Percentiles rank a stretch among this genome's conserved stretches.
phyloP scores from a whole-genome alignment of 23 red algal species.

The Pyropia yezoensis region DNA sequence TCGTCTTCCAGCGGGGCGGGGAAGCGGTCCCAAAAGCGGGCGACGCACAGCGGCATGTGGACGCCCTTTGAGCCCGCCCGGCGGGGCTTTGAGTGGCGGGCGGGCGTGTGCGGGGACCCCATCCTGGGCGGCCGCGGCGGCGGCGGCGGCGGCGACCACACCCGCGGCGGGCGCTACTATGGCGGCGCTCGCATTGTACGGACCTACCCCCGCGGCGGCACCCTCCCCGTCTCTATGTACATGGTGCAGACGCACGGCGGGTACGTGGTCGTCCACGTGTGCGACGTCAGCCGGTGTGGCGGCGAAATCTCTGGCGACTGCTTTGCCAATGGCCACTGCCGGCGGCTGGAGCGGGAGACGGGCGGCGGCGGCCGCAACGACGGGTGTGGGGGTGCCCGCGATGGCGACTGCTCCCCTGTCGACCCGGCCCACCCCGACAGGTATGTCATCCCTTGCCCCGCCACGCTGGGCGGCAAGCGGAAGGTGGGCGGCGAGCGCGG shows the following conservation, averaged over 20 bases:
- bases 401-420: constrained; percentile 3
- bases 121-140: neutral
- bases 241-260: constrained; percentile 28
- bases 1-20: neutral
- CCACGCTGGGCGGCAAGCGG: neutral
- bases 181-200: constrained; percentile 4
- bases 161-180: constrained; percentile 38
- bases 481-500: too few species aligned
- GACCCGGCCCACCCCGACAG: constrained; percentile 15
- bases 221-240: constrained; percentile 11
- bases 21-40: constrained; percentile 2
- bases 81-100: constrained; percentile 9
- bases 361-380: neutral
- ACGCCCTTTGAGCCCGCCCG: constrained; percentile 16
- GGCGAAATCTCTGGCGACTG: constrained; percentile 31
- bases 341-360: constrained; percentile 3
- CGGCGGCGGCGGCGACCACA: constrained; percentile 7
- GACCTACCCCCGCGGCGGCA: constrained; percentile 17
- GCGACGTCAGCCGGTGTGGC: constrained; percentile 35
- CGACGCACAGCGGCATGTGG: constrained; percentile 11
- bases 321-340: constrained; percentile 14
- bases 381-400: constrained; percentile 13
- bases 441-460: constrained; percentile 20
- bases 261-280: constrained; percentile 34
- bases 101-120: constrained; percentile 31